Conservation (phyloP, 1,284 basidiomycete genomes). For the Porodaedalea pini region DNA sequence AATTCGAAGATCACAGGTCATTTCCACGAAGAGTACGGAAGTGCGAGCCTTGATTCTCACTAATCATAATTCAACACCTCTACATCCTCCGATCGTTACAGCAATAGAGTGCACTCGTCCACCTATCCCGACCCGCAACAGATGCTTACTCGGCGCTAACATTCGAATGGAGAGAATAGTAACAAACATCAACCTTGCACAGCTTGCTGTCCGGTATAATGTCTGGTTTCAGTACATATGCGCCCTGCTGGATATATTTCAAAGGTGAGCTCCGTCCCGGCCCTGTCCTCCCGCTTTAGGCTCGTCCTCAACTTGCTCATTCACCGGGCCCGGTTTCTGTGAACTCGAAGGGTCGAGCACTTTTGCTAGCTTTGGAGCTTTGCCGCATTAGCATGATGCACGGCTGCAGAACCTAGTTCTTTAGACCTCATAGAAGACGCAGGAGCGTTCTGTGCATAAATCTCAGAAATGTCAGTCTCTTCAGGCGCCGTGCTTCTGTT, state of each 20-base stretch:
- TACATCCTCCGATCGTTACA: constrained; percentile 3
- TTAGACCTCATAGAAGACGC: neutral
- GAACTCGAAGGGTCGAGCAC: neutral
- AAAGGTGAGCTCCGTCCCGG: neutral
- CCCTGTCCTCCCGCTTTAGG: neutral
- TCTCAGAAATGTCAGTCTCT: too few relatives aligned
- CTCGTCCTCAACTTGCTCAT: neutral
- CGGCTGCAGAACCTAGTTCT: neutral
- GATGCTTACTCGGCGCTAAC: constrained; percentile 6
- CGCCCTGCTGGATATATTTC: neutral
- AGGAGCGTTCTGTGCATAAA: neutral
- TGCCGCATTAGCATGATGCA: neutral
- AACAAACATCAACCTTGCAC: neutral
- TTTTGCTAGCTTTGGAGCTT: neutral
- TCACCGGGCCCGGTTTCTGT: constrained; percentile 4
- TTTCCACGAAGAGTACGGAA: constrained; percentile 14
- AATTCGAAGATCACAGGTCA: constrained; percentile 6
- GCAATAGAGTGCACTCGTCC: neutral
- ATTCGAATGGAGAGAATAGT: constrained; percentile 9
- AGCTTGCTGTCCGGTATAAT: neutral
- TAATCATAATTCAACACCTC: constrained; percentile 1
- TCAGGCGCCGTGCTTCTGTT: neutral
- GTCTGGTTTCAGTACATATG: neutral
- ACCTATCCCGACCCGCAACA: neutral
- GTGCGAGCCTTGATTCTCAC: constrained; percentile 1